Conservation (phyloP, 2,329 filamentous ascomycete species). For the Pseudocercospora musae region DNA sequence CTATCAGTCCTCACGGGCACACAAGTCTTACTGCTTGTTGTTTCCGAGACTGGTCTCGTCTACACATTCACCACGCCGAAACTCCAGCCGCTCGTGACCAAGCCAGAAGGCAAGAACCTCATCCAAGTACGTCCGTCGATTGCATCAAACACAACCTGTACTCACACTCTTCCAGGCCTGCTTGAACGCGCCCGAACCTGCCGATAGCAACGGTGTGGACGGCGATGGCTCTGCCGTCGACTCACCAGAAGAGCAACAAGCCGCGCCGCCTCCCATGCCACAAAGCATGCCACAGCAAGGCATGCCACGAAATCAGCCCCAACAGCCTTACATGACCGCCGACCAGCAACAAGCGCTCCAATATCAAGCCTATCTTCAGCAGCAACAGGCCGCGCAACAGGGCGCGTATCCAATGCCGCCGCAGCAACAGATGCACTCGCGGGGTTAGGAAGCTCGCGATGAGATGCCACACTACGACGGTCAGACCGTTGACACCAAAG, state of each 20-base stretch:
- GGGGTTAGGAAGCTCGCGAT: constrained; percentile 20
- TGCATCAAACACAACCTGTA: neutral
- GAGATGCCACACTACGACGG: constrained; percentile 6
- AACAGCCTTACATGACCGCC: constrained; percentile 37
- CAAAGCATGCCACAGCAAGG: constrained; percentile 33
- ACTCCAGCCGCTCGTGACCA: constrained; percentile 94
- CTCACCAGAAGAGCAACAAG: constrained; percentile 83
- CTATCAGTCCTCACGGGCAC: constrained; percentile 95
- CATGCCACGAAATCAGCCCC: constrained; percentile 31
- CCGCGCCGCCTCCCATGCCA: constrained; percentile 46
- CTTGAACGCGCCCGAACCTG: constrained; percentile 90
- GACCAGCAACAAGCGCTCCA: constrained; percentile 40
- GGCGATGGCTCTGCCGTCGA: constrained; percentile 59
- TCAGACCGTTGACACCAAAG: neutral
- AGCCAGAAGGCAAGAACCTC: constrained; percentile 97
- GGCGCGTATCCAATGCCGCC: constrained; percentile 39
- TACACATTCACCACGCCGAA: constrained; percentile 99
- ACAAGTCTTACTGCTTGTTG: constrained; percentile 91
- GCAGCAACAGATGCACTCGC: constrained; percentile 34
- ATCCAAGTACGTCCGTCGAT: constrained; percentile 68
- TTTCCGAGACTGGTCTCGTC: constrained; percentile 94
- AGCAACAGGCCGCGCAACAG: constrained; percentile 36
- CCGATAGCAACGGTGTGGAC: constrained; percentile 62
- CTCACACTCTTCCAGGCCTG: constrained; percentile 65
- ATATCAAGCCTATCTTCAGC: constrained; percentile 40